Conservation (phyloP, 176 grass and related monocot species). For the Echinochloa phyllopogon region DNA sequence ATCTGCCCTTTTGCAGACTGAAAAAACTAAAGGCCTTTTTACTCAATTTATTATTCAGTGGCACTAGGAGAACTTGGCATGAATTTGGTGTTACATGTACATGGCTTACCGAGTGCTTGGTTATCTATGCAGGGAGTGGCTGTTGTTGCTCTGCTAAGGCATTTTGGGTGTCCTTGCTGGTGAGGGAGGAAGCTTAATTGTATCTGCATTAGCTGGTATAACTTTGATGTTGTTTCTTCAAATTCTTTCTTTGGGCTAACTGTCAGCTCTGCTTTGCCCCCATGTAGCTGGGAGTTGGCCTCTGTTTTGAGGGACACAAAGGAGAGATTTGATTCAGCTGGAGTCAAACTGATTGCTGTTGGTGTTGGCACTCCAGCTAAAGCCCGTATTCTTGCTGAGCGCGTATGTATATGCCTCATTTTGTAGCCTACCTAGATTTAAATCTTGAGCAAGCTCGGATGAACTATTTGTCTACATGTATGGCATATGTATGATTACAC, state of each 20-base stretch:
- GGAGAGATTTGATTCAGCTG: slow-evolving; percentile 70
- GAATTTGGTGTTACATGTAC: neutral
- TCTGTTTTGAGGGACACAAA: slow-evolving; percentile 68
- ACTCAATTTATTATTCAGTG: neutral
- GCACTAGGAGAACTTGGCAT: neutral
- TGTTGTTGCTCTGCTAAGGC: slow-evolving; percentile 74
- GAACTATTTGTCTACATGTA: neutral
- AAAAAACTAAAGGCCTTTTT: neutral
- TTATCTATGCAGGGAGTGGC: slow-evolving; percentile 70
- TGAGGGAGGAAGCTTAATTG: neutral
- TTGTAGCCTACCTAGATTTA: slow-evolving; percentile 12
- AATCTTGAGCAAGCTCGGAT: neutral
- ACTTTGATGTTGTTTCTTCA: neutral
- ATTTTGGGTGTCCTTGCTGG: slow-evolving; percentile 80
- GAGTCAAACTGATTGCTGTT: slow-evolving; percentile 75
- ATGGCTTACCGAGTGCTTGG: neutral
- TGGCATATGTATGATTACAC: neutral
- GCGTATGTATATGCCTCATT: slow-evolving; percentile 40
- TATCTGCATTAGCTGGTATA: neutral
- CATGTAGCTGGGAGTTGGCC: slow-evolving; percentile 82
- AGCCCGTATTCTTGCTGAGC: slow-evolving; percentile 75
- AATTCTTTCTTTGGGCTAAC: slow-evolving; percentile 26
- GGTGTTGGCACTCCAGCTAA: slow-evolving; percentile 73
- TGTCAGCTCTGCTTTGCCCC: slow-evolving; percentile 2
- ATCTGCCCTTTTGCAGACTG: neutral